Evolutionary conservation across 805 yeast genomes (phyloP).

Genomic region (Saccharomycopsis sp.): DNA sequence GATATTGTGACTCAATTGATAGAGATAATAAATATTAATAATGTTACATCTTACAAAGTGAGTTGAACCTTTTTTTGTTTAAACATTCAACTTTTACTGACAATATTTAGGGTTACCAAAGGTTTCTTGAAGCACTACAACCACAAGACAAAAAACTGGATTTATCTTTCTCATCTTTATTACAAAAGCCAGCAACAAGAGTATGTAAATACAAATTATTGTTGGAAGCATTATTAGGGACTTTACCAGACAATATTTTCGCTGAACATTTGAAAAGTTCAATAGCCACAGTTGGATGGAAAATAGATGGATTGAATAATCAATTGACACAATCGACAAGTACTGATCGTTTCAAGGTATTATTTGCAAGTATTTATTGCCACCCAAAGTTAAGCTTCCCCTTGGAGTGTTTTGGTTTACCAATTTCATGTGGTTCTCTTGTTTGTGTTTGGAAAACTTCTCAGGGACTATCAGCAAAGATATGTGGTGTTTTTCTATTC

Average conservation of each 20-base stretch:
- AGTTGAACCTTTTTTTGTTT: constrained; percentile 1
- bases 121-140: constrained; percentile 37
- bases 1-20: constrained; percentile 31
- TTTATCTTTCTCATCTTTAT: constrained; percentile 35
- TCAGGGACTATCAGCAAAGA: constrained; percentile 17
- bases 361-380: constrained; percentile 3
- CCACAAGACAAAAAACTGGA: constrained; percentile 34
- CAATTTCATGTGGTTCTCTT: constrained; percentile 38
- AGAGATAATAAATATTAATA: constrained; percentile 25
- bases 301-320: constrained; percentile 9
- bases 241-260: constrained; percentile 3
- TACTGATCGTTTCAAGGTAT: background rate
- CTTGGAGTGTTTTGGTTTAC: constrained; percentile 41
- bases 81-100: constrained; percentile 23
- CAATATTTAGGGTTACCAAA: constrained; percentile 30
- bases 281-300: constrained; percentile 3
- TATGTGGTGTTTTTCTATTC: constrained; percentile 37
- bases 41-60: constrained; percentile 2
- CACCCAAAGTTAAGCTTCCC: constrained; percentile 26
- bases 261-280: background rate
- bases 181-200: constrained; percentile 14
- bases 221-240: constrained; percentile 5
- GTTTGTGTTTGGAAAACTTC: constrained; percentile 34
- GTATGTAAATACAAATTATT: constrained; percentile 14
- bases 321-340: constrained; percentile 1